Evolutionary conservation across 1,284 basidiomycete species (phyloP), one percentile per base, ranked within the genome.

Genomic region (Sporisorium iseilematis-ciliati): DNA sequence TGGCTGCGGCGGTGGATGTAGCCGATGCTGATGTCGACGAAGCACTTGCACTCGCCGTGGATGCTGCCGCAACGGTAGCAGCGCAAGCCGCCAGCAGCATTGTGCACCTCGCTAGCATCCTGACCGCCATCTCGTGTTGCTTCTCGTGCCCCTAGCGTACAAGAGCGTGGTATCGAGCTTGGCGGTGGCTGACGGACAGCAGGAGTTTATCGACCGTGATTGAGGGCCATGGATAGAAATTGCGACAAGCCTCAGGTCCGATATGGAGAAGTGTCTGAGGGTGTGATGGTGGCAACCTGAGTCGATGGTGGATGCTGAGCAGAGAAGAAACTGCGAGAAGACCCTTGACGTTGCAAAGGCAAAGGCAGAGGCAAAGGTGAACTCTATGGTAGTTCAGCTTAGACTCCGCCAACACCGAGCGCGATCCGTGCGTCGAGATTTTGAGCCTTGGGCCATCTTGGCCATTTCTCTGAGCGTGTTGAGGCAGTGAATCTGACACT

Each of bases 61-160:
- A 40, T 2, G 62, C 58, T 31, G 62, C 63, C n/a, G 41, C n/a
- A 12, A 50, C 57, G 42, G 57, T 29, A 38, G 61, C 48, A 20
- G 51, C 57, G 35, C 57, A 52, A 2, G 41, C 14, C 31, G 40
- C 31, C 20, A 54, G 20, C 21, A 71, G 51, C 58, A 35, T 21
- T 23, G 42, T 35, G 35, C 46, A 35, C 41, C 43, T 57, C 18
- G 40, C 16, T 21, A 71, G 26, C 58, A 51, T 58, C 26, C 43
- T 56, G 63, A 41, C 8, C 23, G 49, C 41, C 68, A 65, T 65
- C 21, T 51, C 56, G 45, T 7, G 20, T 23, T 20, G 11, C n/a
- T n/a, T 3, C 14, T 16, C 35, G 35, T 38, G 35, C 16, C 35
- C 35, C 10, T 38, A 38, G 14, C 35, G 35, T 38, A 16, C 35